A percentile compares a stretch with the other conserved stretches of the same genome.
phyloP scores from a whole-genome alignment of 257 asterid species.

The Ehretia macrophylla region DNA sequence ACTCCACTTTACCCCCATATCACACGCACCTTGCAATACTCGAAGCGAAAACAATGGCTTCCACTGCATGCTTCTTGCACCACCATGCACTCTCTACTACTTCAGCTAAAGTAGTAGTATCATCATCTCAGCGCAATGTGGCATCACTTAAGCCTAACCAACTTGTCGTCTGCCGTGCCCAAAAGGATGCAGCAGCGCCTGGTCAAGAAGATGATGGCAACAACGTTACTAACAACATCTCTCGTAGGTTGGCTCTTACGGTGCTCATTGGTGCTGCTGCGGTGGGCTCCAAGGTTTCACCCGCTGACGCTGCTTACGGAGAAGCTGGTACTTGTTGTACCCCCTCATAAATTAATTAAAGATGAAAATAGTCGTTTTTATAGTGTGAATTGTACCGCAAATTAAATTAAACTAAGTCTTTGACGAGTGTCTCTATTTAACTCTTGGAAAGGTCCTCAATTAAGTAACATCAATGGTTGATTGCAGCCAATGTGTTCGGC shows the following conservation, averaged over 20 bases:
- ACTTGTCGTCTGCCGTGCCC: constrained; percentile 52
- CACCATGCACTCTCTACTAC: constrained; percentile 41
- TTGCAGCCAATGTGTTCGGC: constrained; percentile 76
- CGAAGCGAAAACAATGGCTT: constrained; percentile 44
- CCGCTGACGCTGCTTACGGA: constrained; percentile 87
- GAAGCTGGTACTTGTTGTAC: constrained; percentile 70
- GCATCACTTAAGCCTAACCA: constrained; percentile 37
- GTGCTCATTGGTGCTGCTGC: constrained; percentile 69
- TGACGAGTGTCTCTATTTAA: too few species aligned
- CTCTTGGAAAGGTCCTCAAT: too few species aligned
- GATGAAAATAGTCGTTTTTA: neutral
- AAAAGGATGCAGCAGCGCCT: constrained; percentile 29
- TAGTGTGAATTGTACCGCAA: too few species aligned
- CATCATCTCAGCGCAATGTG: constrained; percentile 25
- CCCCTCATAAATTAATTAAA: neutral
- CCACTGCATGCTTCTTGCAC: constrained; percentile 70
- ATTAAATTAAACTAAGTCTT: too few species aligned
- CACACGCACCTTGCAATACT: constrained; percentile 11
- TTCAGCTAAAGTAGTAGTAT: constrained; percentile 23
- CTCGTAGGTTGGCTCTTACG: constrained; percentile 67
- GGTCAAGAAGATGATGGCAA: constrained; percentile 26
- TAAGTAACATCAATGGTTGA: constrained; percentile 1
- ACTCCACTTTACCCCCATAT: constrained; percentile 9
- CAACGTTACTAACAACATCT: constrained; percentile 21
- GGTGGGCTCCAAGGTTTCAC: constrained; percentile 61